Evolutionary conservation across 345 rosid species (phyloP), one percentile per base, ranked within the genome.

Genomic region (Citrus reticulata): DNA sequence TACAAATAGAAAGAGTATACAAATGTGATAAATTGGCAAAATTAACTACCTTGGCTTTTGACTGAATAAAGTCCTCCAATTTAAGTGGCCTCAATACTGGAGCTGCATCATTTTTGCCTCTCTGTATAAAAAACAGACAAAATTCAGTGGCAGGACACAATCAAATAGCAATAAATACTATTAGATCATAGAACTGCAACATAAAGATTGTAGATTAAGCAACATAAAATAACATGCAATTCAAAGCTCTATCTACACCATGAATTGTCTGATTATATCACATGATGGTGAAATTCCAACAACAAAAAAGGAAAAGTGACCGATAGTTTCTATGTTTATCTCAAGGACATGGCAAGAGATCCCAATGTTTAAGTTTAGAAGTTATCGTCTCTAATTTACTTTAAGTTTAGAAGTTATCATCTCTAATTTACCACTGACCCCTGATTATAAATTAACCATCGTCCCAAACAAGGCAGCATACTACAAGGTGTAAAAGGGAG

Each of bases 11-110:
- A 54, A 54, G 57, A 17, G 51, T 49, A 11, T 17, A 34, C 24
- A 63, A 6, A 68, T 19, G 25, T 7, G 20, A 75, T 42, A 65
- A 34, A 58, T 72, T 9, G 4, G 29, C 27, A 0, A 63, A 49
- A 51, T 9, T 35, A 10, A 22, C 68, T 88, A 97, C 99, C 97
- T 94, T 97, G 39, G 93, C 89, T 87, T 97, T 97, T 39, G 98
- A 90, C 59, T 82, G 87, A 62, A 90, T 69, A 73, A 97, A 97
- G 80, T 97, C 99, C 40, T 97, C 95, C 87, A 94, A 83, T 77
- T 70, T 85, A 77, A 94, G 90, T 3, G 92, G 86, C 82, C 99
- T 91, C 77, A 91, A 77, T 22, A 73, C 76, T 39, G 88, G 84
- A 80, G 88, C 55, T 67, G 69, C 83, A 79, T 79, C 85, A 62